These are phyloP conservation scores for Elsinoe batatas DNA, from an alignment of 2,329 filamentous ascomycete species.

Conservation along the genomic window DNA sequence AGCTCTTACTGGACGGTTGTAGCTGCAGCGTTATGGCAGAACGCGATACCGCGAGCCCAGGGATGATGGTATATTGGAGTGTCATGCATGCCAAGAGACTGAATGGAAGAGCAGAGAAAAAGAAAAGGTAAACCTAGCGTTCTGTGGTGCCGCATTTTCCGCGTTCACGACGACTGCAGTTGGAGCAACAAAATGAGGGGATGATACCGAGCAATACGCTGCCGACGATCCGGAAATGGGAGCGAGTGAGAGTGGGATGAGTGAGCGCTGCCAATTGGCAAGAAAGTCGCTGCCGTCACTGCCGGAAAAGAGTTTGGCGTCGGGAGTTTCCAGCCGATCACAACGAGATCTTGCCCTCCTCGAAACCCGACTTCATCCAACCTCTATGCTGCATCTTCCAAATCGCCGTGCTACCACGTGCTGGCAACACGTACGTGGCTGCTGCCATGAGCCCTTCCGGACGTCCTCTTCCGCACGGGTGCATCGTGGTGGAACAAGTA, in stretches of 20 bases:
- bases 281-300: constrained; percentile 1
- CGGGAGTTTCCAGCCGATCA: background rate
- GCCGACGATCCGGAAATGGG: constrained; percentile 1
- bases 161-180: background rate
- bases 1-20: background rate
- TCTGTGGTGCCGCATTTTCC: constrained; percentile 5
- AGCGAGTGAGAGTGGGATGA: background rate
- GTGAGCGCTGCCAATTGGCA: background rate
- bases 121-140: background rate
- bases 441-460: background rate
- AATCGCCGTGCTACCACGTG: background rate
- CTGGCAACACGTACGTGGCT: background rate
- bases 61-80: background rate
- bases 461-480: background rate
- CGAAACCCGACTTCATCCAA: background rate
- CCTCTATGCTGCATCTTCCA: background rate
- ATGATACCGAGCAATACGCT: background rate
- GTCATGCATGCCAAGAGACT: background rate
- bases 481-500: background rate
- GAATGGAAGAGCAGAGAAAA: background rate
- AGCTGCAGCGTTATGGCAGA: too few species aligned
- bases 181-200: background rate
- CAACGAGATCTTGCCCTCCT: background rate
- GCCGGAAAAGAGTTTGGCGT: background rate
- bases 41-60: background rate